Evolutionary conservation across 2,329 filamentous ascomycete species (phyloP), one percentile per base, ranked within the genome.

Genomic region (Leptographium flavum): DNA sequence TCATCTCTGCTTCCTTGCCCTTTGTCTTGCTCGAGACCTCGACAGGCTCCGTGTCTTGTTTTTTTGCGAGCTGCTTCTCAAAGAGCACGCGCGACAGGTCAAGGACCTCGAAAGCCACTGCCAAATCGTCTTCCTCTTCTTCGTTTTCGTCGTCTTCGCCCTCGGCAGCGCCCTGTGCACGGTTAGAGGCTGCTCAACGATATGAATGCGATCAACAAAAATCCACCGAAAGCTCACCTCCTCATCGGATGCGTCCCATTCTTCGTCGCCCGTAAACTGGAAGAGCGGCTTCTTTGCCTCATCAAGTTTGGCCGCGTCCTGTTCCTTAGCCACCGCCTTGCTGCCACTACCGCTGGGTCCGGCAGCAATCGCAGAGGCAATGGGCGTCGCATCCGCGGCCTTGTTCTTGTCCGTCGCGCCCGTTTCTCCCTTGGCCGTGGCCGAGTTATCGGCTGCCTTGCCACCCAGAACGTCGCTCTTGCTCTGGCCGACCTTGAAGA

Each of bases 391-490:
- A 33, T 63, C 60, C 50, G 67, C 64, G 7, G 66, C 60, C 41
- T 65, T 63, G 47, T 68, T 67, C 42, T 64, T 59, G 10, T 60
- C 45, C 52, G 65, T 67, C 57, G 66, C 64, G 49, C 53, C 61
- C 14, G 23, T 28, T n/a, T n/a, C n/a, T n/a, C n/a, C n/a, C 25
- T 37, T 43, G 19, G 32, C 10, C 6, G 15, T 7, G 7, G 67
- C 72, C 57, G 70, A 64, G 63, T 79, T 63, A 57, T 72, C 65
- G 58, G 75, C 61, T 19, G 88, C 83, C 57, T 83, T 83, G 30
- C 83, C 85, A 47, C 92, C 92, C 31, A 98, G 71, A 22, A 98
- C 88, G 58, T 96, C 88, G 59, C 87, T 95, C 63, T 94, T 94
- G 61, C 79, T 81, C 60, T 96, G 84, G 27, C 88, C 92, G 49